Base-by-base conservation (phyloP, 2,329 filamentous ascomycete species). In the Stagonosporopsis cucurbitacearum region DNA sequence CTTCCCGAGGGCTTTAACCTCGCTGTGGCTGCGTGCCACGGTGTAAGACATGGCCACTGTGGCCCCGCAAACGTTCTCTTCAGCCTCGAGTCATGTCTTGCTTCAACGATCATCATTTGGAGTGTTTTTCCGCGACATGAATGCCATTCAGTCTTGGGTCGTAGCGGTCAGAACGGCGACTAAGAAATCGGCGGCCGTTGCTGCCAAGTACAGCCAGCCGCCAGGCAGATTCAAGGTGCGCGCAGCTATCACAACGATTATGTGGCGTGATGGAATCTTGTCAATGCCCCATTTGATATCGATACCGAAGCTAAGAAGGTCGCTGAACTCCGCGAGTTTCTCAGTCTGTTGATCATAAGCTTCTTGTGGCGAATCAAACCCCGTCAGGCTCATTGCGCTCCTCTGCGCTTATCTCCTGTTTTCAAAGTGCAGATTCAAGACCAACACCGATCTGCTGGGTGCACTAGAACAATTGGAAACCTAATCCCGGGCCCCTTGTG, bases 361-460 rank as follows among this genome's bases (percentile, higher is more conserved):
- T n/a, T n/a, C n/a, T n/a, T n/a, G n/a, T n/a, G n/a, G n/a, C n/a
- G n/a, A n/a, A n/a, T n/a, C n/a, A n/a, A n/a, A n/a, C n/a, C n/a
- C n/a, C n/a, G n/a, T n/a, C n/a, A n/a, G n/a, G n/a, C n/a, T n/a
- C n/a, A n/a, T n/a, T n/a, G n/a, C n/a, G n/a, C n/a, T n/a, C n/a
- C n/a, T n/a, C 15, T 32, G 50, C 51, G 43, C 43, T 25, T 36
- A 37, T 47, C 51, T 42, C 44, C 37, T 48, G n/a, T 13, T 7
- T 4, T 47, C 17, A 42, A 32, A 7, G 28, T 30, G 11, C 13
- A 8, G 6, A 23, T 43, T 11, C 17, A n/a, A 13, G 35, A 30
- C 37, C 44, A 48, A 30, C 25, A 23, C 41, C 42, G 28, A 43
- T 28, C 20, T 36, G 37, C 17, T 23, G 50, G 57, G 65, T 71